These are phyloP conservation scores for Colletotrichum horii DNA, from an alignment of 2,329 filamentous ascomycete genomes.

Conservation along the genomic window DNA sequence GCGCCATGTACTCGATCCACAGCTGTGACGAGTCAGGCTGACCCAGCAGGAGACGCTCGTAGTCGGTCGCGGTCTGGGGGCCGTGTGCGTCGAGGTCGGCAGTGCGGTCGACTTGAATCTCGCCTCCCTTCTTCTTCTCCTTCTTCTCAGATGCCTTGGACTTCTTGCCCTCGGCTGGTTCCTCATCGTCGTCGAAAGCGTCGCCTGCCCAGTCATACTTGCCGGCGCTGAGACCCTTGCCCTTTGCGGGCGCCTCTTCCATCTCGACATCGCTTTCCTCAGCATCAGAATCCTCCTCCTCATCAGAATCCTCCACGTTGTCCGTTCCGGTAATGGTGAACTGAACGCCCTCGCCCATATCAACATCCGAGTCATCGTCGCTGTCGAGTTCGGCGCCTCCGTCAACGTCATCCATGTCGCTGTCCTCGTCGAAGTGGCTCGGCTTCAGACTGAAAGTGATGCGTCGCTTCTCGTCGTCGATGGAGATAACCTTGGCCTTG, in stretches of 20 bases:
- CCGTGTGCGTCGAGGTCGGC: conserved; percentile 90
- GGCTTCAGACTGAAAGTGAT: conserved; percentile 93
- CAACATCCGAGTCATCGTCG: conserved; percentile 49
- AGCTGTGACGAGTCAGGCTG: conserved; percentile 92
- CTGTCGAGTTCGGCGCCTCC: conserved; percentile 50
- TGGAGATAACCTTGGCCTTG: conserved; percentile 84
- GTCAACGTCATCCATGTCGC: conserved; percentile 53
- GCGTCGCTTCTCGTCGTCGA: conserved; percentile 76
- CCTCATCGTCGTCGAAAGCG: conserved; percentile 64
- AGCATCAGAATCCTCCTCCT: conserved; percentile 46
- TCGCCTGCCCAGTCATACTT: conserved; percentile 90
- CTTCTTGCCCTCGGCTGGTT: conserved; percentile 41
- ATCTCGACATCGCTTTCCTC: conserved; percentile 49
- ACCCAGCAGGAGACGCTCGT: conserved; percentile 88
- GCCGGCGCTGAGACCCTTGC: conserved; percentile 53
- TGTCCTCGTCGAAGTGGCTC: conserved; percentile 77
- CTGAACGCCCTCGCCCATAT: conserved; percentile 50
- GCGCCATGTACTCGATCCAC: conserved; percentile 99
- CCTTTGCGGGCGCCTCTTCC: conserved; percentile 29
- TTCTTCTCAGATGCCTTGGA: conserved; percentile 40
- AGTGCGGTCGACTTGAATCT: conserved; percentile 86
- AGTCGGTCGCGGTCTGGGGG: conserved; percentile 89
- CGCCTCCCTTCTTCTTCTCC: conserved; percentile 72
- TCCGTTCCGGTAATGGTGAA: conserved; percentile 52
- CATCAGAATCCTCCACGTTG: conserved; percentile 36